Conservation (phyloP, 768 basidiomycete species). For the Phanerochaete sordida region DNA sequence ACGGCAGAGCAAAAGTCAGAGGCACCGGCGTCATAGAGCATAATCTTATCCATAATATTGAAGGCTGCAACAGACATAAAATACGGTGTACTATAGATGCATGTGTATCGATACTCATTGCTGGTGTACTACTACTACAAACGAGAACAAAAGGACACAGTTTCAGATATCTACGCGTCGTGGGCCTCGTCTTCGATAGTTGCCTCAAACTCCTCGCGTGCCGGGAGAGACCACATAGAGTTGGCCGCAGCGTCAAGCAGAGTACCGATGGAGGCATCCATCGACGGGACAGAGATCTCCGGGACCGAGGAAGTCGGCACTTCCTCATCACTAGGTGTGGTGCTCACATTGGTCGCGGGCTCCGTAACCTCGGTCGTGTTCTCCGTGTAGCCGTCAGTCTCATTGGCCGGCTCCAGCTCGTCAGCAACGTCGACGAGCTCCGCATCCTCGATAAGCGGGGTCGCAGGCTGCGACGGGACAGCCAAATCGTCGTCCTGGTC, state of each 20-base stretch:
- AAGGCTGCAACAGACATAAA: neutral
- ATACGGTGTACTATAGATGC: conserved; percentile 4
- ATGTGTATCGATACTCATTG: conserved; percentile 3
- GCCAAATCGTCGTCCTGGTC: no score
- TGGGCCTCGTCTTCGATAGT: neutral
- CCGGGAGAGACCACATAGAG: neutral
- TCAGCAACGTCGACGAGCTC: neutral
- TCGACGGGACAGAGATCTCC: neutral
- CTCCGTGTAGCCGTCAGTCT: no score
- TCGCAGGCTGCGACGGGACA: neutral
- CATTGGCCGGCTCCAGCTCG: no score
- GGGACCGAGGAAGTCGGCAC: neutral
- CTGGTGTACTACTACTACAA: neutral
- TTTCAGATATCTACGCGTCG: neutral
- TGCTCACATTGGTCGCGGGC: no score
- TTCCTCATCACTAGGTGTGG: no score
- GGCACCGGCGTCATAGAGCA: neutral
- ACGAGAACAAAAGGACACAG: neutral
- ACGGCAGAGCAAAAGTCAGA: neutral
- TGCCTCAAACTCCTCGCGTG: neutral
- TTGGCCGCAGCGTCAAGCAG: neutral
- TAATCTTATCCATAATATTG: neutral
- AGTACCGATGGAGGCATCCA: neutral
- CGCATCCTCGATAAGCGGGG: neutral
- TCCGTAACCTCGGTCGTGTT: no score